Evolutionary conservation across 371 early-diverging fungal species (phyloP).

Genomic region (Syncephalastrum racemosum): DNA sequence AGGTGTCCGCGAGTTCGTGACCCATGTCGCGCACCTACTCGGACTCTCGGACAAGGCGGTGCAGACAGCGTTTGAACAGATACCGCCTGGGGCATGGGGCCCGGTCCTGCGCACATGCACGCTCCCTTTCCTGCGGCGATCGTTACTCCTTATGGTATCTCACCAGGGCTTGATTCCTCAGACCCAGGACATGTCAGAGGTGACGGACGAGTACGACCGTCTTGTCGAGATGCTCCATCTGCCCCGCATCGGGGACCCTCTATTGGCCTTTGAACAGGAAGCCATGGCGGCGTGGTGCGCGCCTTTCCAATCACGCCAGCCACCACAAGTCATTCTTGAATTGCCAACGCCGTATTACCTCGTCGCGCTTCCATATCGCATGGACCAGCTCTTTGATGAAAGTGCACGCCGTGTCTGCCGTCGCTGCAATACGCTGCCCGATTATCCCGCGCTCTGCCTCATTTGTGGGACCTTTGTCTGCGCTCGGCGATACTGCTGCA

Average conservation of each 20-base stretch:
- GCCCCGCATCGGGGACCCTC: constrained; percentile 24
- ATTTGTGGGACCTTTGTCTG: constrained; percentile 94
- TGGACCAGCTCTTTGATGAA: constrained; percentile 85
- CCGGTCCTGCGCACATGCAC: constrained; percentile 35
- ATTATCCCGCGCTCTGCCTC: constrained; percentile 90
- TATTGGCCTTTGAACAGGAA: constrained; percentile 22
- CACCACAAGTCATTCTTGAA: constrained; percentile 31
- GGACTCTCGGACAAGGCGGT: not conserved
- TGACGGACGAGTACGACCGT: constrained; percentile 33
- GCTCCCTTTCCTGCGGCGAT: constrained; percentile 43
- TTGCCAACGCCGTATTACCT: constrained; percentile 65
- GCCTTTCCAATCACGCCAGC: constrained; percentile 18
- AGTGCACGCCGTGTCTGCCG: constrained; percentile 73
- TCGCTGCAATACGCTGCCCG: constrained; percentile 81
- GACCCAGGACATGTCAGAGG: constrained; percentile 6
- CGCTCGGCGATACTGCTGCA: constrained; percentile 88
- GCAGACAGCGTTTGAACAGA: constrained; percentile 6
- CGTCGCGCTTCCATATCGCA: constrained; percentile 74
- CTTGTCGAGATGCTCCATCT: constrained; percentile 29
- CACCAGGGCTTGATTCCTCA: constrained; percentile 45
- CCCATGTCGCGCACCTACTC: too few species aligned
- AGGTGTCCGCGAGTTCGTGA: too few species aligned
- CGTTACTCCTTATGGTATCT: constrained; percentile 38
- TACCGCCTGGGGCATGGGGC: constrained; percentile 18
- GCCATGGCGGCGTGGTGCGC: constrained; percentile 35